Percentiles rank a stretch among this genome's conserved stretches.
Conservation (phyloP, 2,329 filamentous ascomycete genomes). For the Calycina marina region DNA sequence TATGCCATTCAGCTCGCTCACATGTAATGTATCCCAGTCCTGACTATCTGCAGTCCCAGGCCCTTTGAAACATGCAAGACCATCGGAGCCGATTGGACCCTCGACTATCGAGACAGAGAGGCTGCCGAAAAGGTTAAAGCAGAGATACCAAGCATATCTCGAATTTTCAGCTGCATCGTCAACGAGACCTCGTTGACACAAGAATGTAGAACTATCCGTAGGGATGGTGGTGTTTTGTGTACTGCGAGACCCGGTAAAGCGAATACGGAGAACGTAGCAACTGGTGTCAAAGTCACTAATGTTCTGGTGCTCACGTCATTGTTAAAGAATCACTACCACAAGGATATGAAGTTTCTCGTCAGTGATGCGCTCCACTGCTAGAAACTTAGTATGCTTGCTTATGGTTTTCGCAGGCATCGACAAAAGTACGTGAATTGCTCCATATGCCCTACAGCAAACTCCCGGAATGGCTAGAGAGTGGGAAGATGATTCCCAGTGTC, state of each 20-base stretch:
- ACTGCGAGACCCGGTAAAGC: constrained; percentile 28
- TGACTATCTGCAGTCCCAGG: constrained; percentile 24
- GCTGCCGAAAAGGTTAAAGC: constrained; percentile 24
- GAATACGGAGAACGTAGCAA: constrained; percentile 24
- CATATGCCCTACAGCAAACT: background rate
- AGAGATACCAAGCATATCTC: constrained; percentile 21
- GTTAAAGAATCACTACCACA: constrained; percentile 26
- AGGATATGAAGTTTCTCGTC: constrained; percentile 25
- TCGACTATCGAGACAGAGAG: constrained; percentile 27
- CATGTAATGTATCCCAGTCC: constrained; percentile 21
- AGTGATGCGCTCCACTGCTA: constrained; percentile 8
- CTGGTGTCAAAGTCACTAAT: constrained; percentile 24
- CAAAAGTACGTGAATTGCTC: background rate
- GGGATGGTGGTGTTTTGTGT: constrained; percentile 21
- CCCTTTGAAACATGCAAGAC: constrained; percentile 22
- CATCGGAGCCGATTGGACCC: constrained; percentile 23
- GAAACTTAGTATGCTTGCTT: background rate
- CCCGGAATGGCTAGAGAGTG: background rate
- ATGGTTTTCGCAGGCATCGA: background rate
- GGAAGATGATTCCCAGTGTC: background rate
- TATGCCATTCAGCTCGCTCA: constrained; percentile 25
- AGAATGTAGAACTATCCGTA: constrained; percentile 21
- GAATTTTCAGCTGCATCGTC: constrained; percentile 31
- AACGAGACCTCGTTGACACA: constrained; percentile 22
- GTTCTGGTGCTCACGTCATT: constrained; percentile 31